A percentile compares a stretch with the other conserved stretches of the same genome.
These are phyloP conservation scores for Auxenochlorella pyrenoidosa DNA, from an alignment of 139 green algal species.

Conservation along the genomic window DNA sequence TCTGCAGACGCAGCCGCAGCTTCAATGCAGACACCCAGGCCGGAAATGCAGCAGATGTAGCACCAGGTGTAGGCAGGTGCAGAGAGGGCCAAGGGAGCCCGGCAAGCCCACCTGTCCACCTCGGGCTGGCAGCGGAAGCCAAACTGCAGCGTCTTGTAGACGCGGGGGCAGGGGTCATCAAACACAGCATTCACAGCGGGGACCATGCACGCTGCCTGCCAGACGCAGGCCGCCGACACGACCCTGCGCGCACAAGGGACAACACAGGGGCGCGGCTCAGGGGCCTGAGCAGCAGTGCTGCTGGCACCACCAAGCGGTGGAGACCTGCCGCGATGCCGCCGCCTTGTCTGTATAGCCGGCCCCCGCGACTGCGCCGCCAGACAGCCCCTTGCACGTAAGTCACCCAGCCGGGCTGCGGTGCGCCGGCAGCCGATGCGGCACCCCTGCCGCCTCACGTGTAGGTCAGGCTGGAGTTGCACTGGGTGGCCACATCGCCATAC, in stretches of 20 bases:
- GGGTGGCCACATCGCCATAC: not conserved
- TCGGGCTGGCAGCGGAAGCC: constrained; percentile 17
- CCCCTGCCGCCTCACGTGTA: constrained; percentile 5
- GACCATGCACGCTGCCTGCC: constrained; percentile 10
- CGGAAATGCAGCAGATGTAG: not conserved
- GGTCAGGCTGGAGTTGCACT: constrained; percentile 10
- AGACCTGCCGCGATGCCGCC: no score
- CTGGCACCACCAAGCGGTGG: not conserved
- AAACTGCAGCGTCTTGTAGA: constrained; percentile 12
- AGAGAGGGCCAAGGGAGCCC: not conserved
- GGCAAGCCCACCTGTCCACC: not conserved
- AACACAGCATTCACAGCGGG: constrained; percentile 13
- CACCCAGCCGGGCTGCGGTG: not conserved
- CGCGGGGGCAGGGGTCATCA: constrained; percentile 3
- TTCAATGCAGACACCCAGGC: not conserved
- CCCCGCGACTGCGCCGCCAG: not conserved
- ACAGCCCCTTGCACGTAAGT: no score
- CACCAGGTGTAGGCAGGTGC: not conserved
- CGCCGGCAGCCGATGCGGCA: no score
- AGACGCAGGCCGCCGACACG: not conserved
- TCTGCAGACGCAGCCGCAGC: not conserved
- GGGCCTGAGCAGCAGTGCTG: no score
- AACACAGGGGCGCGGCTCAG: no score
- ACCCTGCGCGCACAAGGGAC: not conserved
- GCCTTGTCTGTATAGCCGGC: not conserved